phyloP scores from a whole-genome alignment of 768 basidiomycete species.

The Coprinopsis cinerea region DNA sequence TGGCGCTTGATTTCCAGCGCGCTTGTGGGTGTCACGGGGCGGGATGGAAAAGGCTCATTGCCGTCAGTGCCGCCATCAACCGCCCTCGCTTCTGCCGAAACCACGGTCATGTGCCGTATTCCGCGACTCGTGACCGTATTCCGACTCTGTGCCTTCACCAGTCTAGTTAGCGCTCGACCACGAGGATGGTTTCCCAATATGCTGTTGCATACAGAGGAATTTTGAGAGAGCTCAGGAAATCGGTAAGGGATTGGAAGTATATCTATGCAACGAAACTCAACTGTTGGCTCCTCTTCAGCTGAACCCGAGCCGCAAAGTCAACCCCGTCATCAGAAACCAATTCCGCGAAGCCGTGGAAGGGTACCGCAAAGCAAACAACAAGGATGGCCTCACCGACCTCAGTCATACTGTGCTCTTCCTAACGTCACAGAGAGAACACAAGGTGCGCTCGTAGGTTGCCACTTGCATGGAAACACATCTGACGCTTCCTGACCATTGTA shows the following conservation, averaged over 20 bases:
- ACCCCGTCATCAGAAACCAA: constrained; percentile 37
- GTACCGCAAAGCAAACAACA: constrained; percentile 21
- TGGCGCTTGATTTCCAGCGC: no score
- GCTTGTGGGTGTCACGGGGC: neutral
- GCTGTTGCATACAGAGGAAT: constrained; percentile 42
- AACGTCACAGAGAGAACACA: constrained; percentile 67
- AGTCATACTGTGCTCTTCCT: constrained; percentile 63
- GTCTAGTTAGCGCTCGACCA: no score
- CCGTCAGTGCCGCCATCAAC: no score
- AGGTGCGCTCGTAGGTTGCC: constrained; percentile 38
- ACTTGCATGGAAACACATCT: neutral
- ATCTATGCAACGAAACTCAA: neutral
- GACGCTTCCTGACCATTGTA: constrained; percentile 25
- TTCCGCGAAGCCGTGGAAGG: constrained; percentile 53
- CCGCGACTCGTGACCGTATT: neutral
- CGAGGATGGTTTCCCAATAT: constrained; percentile 28
- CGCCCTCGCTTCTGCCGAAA: neutral
- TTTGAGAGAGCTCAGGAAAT: constrained; percentile 48
- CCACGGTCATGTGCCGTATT: neutral
- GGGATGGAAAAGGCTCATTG: no score
- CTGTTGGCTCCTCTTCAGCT: constrained; percentile 7
- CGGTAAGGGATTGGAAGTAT: constrained; percentile 30
- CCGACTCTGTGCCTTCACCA: no score
- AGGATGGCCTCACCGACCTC: constrained; percentile 39
- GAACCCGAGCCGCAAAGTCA: constrained; percentile 34